phyloP scores from a whole-genome alignment of 2,329 filamentous ascomycete species.

The Aspergillus tanneri region DNA sequence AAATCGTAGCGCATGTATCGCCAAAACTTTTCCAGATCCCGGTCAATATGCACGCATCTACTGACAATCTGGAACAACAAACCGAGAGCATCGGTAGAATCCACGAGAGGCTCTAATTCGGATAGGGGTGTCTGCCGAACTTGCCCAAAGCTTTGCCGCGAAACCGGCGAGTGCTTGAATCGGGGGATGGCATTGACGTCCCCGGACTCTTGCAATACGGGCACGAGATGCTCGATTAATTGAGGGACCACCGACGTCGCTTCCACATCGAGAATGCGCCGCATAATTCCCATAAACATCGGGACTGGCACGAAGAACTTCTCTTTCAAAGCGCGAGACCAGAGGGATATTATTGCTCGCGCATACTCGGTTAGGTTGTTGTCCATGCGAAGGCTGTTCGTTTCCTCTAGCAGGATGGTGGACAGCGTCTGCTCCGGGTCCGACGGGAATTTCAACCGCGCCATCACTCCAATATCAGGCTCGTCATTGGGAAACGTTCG shows the following conservation, averaged over 20 bases:
- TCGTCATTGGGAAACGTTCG: constrained; percentile 49
- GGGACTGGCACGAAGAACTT: constrained; percentile 48
- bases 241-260: constrained; percentile 36
- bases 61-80: constrained; percentile 55
- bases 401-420: constrained; percentile 54
- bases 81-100: constrained; percentile 55
- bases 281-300: constrained; percentile 43
- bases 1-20: constrained; percentile 56
- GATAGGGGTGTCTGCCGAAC: constrained; percentile 42
- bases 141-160: constrained; percentile 40
- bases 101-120: constrained; percentile 49
- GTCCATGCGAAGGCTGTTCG: constrained; percentile 45
- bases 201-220: constrained; percentile 45
- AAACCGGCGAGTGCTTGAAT: constrained; percentile 46
- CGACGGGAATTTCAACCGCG: constrained; percentile 55
- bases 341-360: constrained; percentile 52
- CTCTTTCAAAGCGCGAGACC: constrained; percentile 57
- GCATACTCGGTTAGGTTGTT: constrained; percentile 52
- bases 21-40: constrained; percentile 54
- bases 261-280: constrained; percentile 43
- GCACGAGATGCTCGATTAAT: constrained; percentile 40
- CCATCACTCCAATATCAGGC: constrained; percentile 56
- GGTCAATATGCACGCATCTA: constrained; percentile 46
- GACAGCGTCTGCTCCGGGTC: constrained; percentile 50
- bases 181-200: constrained; percentile 57